Percentiles rank a stretch among this genome's conserved stretches.
Evolutionary conservation across 78 protist genomes (phyloP).

Genomic region (Bodo saltans): DNA sequence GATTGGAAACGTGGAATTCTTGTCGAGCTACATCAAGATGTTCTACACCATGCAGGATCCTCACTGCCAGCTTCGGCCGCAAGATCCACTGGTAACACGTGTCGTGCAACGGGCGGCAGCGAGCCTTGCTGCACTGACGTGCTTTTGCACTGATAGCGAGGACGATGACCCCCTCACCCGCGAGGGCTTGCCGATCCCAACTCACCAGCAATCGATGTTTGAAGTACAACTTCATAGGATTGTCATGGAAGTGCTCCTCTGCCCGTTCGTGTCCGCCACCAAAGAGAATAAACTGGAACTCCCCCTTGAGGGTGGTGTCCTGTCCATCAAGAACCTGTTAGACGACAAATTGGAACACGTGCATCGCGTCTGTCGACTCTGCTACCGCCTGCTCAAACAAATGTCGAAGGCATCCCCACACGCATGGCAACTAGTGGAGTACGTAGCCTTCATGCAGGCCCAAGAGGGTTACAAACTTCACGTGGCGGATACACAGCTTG

Average conservation of each 20-base stretch:
- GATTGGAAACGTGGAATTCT: not conserved
- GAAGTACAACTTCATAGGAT: not conserved
- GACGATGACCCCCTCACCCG: not conserved
- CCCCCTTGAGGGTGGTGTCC: too few relatives aligned
- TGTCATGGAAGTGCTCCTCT: not conserved
- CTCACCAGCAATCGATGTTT: not conserved
- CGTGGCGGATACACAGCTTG: not conserved
- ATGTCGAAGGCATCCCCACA: not conserved
- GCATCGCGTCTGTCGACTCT: too few relatives aligned
- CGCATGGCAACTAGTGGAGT: not conserved
- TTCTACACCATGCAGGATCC: not conserved
- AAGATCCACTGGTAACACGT: too few relatives aligned
- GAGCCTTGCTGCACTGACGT: not conserved
- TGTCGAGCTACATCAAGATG: not conserved
- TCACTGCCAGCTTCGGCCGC: too few relatives aligned
- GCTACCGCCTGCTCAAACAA: not conserved
- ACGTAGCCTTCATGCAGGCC: not conserved
- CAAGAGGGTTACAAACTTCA: not conserved
- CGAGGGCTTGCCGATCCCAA: not conserved
- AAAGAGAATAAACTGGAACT: too few relatives aligned
- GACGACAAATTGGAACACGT: too few relatives aligned
- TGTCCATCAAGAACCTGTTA: too few relatives aligned
- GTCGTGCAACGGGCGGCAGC: not conserved
- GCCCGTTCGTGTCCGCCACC: constrained; percentile 7
- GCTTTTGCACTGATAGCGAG: not conserved